A percentile compares a stretch with the other conserved stretches of the same genome.
These are phyloP conservation scores for Nicotiana obtusifolia DNA, from an alignment of 257 asterid species.

Conservation along the genomic window DNA sequence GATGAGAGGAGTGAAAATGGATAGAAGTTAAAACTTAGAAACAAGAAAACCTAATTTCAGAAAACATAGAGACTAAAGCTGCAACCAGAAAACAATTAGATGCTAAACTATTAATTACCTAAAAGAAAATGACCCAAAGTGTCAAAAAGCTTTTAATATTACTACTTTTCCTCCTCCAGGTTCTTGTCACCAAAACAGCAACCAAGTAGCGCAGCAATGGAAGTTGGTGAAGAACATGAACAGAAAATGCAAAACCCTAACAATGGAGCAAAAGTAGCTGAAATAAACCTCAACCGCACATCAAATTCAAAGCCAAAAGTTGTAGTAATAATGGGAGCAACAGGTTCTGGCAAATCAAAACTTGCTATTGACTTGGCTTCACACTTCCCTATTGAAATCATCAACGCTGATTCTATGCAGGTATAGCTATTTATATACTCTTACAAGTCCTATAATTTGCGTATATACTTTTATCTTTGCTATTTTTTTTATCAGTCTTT, in stretches of 20 bases:
- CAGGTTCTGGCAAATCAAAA: conserved; percentile 85
- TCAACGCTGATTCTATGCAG: conserved; percentile 99
- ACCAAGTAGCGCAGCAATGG: neutral
- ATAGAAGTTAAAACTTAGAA: too few species aligned
- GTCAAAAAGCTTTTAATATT: neutral
- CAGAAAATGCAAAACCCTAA: conserved; percentile 7
- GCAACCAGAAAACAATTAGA: neutral
- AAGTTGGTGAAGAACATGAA: neutral
- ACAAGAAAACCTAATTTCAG: too few species aligned
- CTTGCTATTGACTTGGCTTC: conserved; percentile 80
- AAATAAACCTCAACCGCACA: neutral
- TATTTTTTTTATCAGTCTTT: neutral
- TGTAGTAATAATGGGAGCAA: conserved; percentile 76
- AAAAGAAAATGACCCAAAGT: neutral
- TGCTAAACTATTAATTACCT: neutral
- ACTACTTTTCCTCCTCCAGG: too few species aligned
- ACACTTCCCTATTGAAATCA: conserved; percentile 72
- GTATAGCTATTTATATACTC: conserved; percentile 13
- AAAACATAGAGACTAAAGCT: too few species aligned
- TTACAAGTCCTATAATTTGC: neutral
- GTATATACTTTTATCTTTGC: neutral
- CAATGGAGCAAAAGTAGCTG: neutral
- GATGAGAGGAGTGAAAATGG: too few species aligned
- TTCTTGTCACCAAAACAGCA: neutral
- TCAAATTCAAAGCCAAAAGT: conserved; percentile 46